Evolutionary conservation across 768 basidiomycete species (phyloP).

Genomic region (Roridomyces roridus): DNA sequence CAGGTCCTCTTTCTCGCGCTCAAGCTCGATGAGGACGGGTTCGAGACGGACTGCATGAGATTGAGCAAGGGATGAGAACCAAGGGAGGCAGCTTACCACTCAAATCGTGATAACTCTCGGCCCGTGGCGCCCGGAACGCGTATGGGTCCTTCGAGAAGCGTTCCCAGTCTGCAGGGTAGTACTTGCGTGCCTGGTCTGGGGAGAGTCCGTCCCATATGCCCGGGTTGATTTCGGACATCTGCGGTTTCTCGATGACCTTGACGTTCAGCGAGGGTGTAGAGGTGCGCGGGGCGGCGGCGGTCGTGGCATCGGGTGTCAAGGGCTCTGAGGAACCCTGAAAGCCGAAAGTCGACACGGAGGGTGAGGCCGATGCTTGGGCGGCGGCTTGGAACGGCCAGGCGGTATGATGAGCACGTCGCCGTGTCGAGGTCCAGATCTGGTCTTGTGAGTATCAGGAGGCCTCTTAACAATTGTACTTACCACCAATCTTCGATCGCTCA

Average conservation of each 20-base stretch:
- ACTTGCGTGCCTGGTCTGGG: constrained; percentile 86
- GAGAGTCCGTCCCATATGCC: constrained; percentile 97
- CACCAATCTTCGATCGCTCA: constrained; percentile 68
- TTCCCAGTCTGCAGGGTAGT: constrained; percentile 94
- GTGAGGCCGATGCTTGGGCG: constrained; percentile 32
- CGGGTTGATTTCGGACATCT: constrained; percentile 98
- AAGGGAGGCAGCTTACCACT: constrained; percentile 56
- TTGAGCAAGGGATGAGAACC: constrained; percentile 11
- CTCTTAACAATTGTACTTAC: constrained; percentile 47
- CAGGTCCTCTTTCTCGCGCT: constrained; percentile 92
- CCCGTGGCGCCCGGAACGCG: constrained; percentile 87
- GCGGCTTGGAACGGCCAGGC: constrained; percentile 89
- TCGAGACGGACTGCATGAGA: constrained; percentile 81
- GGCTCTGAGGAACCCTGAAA: constrained; percentile 5
- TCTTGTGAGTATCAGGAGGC: background rate
- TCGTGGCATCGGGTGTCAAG: constrained; percentile 14
- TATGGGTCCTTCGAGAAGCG: constrained; percentile 94
- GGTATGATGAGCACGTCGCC: constrained; percentile 91
- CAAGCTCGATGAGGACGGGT: constrained; percentile 90
- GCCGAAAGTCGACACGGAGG: constrained; percentile 11
- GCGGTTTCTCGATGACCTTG: constrained; percentile 92
- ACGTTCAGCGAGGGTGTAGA: constrained; percentile 48
- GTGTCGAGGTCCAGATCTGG: constrained; percentile 97
- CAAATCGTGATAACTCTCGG: constrained; percentile 97
- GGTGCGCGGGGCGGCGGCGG: constrained; percentile 7